Evolutionary conservation across 345 rosid genomes (phyloP).

Genomic region (Raphanus sativus): DNA sequence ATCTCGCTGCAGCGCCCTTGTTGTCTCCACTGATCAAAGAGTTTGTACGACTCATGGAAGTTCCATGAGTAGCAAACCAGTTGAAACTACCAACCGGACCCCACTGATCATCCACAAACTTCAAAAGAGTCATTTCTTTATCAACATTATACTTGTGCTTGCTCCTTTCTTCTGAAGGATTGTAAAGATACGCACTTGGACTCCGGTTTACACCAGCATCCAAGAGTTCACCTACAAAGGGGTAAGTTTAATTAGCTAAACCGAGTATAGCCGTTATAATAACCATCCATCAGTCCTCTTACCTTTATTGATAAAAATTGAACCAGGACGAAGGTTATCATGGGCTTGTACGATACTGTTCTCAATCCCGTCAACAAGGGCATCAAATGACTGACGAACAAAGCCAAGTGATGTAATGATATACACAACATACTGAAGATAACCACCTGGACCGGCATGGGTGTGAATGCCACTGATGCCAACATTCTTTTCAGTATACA

Average conservation of each 20-base stretch:
- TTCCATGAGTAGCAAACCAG: constrained; percentile 99
- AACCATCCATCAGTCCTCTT: constrained; percentile 14
- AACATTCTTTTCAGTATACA: constrained; percentile 83
- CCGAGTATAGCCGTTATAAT: not conserved
- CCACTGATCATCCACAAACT: constrained; percentile 89
- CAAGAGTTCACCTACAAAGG: constrained; percentile 71
- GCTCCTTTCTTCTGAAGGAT: constrained; percentile 71
- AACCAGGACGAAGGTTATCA: constrained; percentile 83
- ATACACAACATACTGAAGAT: constrained; percentile 89
- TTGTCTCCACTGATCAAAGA: constrained; percentile 97
- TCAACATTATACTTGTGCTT: constrained; percentile 81
- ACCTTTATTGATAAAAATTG: constrained; percentile 77
- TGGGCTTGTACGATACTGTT: constrained; percentile 84
- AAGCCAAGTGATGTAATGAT: constrained; percentile 90
- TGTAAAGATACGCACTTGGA: constrained; percentile 95
- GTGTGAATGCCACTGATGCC: constrained; percentile 96
- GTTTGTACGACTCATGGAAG: constrained; percentile 97
- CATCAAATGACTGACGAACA: constrained; percentile 94
- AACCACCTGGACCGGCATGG: constrained; percentile 98
- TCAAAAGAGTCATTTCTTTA: constrained; percentile 93
- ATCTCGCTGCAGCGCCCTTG: constrained; percentile 95
- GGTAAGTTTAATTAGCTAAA: constrained; percentile 18
- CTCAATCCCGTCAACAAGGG: constrained; percentile 92
- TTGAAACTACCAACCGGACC: constrained; percentile 96
- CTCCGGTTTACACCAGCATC: constrained; percentile 96